A percentile compares a stretch with the other conserved stretches of the same genome.
Conservation (phyloP, 768 basidiomycete genomes). For the Leccinum obscurum region DNA sequence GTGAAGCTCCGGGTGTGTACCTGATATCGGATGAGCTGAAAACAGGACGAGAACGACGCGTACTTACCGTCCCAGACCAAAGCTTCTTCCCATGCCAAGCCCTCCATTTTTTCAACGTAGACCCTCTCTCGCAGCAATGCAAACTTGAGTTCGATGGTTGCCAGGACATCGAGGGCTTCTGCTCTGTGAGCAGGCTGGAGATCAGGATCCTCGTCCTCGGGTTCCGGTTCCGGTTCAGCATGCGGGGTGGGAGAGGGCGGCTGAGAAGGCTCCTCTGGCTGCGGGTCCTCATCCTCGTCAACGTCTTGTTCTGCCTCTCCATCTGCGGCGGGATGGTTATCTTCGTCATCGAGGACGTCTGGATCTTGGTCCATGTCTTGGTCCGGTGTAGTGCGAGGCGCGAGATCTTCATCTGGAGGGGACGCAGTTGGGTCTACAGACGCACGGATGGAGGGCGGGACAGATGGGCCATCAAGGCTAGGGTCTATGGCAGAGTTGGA, state of each 20-base stretch:
- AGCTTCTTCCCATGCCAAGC: constrained; percentile 83
- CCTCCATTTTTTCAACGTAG: constrained; percentile 94
- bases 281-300: constrained; percentile 37
- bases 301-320: constrained; percentile 25
- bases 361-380: constrained; percentile 29
- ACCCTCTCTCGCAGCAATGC: constrained; percentile 82
- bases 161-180: constrained; percentile 85
- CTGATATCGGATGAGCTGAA: constrained; percentile 38
- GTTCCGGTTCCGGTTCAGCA: constrained; percentile 25
- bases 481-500: constrained; percentile 20
- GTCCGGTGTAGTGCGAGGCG: constrained; percentile 23
- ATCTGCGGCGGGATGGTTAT: constrained; percentile 18
- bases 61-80: constrained; percentile 73
- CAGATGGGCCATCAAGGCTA: constrained; percentile 18
- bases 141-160: constrained; percentile 91
- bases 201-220: constrained; percentile 57
- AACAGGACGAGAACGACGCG: not conserved
- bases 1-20: constrained; percentile 82
- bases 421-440: constrained; percentile 24
- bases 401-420: constrained; percentile 17
- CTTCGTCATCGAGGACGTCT: constrained; percentile 25
- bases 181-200: constrained; percentile 79
- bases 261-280: constrained; percentile 25
- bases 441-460: constrained; percentile 21
- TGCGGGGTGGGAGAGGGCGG: constrained; percentile 27